Percentiles rank a stretch among this genome's conserved stretches.
Conservation (phyloP, 148 eudicot genomes). For the Rhododendron simsii region DNA sequence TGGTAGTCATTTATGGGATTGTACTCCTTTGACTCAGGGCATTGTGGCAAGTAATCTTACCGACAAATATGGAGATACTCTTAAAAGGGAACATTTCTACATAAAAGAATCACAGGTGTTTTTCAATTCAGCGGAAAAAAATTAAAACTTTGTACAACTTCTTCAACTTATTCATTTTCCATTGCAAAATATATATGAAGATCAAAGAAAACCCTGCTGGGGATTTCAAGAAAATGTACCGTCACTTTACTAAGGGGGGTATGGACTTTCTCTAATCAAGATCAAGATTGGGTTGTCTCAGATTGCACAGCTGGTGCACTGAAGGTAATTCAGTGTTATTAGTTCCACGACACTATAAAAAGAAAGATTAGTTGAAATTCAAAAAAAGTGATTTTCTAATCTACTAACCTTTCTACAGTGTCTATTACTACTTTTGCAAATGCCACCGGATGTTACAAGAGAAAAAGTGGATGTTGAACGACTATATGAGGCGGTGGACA, state of each 20-base stretch:
- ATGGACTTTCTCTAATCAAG: slow-evolving; percentile 13
- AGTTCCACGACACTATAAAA: not conserved
- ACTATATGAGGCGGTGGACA: slow-evolving; percentile 1
- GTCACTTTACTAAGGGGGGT: not conserved
- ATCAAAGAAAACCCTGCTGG: too few species aligned
- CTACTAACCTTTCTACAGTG: not conserved
- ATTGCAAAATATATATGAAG: too few species aligned
- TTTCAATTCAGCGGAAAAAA: too few species aligned
- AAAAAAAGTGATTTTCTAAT: not conserved
- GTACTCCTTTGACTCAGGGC: too few species aligned
- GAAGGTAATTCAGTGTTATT: not conserved
- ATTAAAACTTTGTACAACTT: too few species aligned
- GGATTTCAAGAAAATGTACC: too few species aligned
- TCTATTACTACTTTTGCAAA: not conserved
- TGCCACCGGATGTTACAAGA: slow-evolving; percentile 3
- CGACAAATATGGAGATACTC: too few species aligned
- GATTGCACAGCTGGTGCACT: slow-evolving; percentile 1
- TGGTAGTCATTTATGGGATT: too few species aligned
- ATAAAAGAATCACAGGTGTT: too few species aligned
- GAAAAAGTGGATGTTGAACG: not conserved
- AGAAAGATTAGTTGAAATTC: not conserved
- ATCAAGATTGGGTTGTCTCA: slow-evolving; percentile 5
- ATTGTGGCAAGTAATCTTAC: too few species aligned
- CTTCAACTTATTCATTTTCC: too few species aligned
- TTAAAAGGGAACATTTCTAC: too few species aligned